phyloP scores from a whole-genome alignment of 2,329 filamentous ascomycete species.

The Alternaria sp. region DNA sequence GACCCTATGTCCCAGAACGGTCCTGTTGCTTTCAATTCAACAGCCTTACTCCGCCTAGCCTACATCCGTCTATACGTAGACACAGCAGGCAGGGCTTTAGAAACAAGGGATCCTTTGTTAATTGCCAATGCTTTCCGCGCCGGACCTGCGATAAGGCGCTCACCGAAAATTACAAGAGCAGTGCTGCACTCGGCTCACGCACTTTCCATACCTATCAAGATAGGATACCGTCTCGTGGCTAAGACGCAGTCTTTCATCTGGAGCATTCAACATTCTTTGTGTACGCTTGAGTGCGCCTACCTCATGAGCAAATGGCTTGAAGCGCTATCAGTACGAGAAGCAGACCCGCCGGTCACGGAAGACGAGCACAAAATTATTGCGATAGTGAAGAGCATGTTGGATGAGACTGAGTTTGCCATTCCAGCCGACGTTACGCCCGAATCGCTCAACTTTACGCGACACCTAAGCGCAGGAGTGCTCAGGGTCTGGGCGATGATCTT shows the following conservation, averaged over 20 bases:
- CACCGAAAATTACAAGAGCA: slow-evolving; percentile 67
- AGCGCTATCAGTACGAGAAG: slow-evolving; percentile 40
- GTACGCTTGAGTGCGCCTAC: slow-evolving; percentile 52
- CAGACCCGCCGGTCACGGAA: slow-evolving; percentile 47
- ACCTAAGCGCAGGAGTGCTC: slow-evolving; percentile 52
- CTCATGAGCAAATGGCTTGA: slow-evolving; percentile 54
- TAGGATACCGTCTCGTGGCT: slow-evolving; percentile 52
- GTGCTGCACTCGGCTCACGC: slow-evolving; percentile 74
- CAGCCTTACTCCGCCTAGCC: slow-evolving; percentile 66
- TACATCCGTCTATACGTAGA: slow-evolving; percentile 74
- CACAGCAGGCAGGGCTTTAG: slow-evolving; percentile 68
- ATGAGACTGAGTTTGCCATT: slow-evolving; percentile 50
- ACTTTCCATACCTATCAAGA: slow-evolving; percentile 70
- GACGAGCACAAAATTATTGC: slow-evolving; percentile 51
- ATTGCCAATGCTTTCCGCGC: slow-evolving; percentile 69
- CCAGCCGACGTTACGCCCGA: slow-evolving; percentile 40
- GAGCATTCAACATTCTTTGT: slow-evolving; percentile 53
- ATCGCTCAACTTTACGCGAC: slow-evolving; percentile 44
- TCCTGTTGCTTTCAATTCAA: slow-evolving; percentile 72
- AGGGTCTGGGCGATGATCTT: slow-evolving; percentile 55
- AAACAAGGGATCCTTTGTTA: slow-evolving; percentile 68
- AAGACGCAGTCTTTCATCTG: slow-evolving; percentile 52
- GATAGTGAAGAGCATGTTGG: slow-evolving; percentile 54
- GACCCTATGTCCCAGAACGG: slow-evolving; percentile 65
- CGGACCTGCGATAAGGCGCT: slow-evolving; percentile 67